Conservation (phyloP, 495 filamentous ascomycete genomes). For the Corynascus novoguineensis region DNA sequence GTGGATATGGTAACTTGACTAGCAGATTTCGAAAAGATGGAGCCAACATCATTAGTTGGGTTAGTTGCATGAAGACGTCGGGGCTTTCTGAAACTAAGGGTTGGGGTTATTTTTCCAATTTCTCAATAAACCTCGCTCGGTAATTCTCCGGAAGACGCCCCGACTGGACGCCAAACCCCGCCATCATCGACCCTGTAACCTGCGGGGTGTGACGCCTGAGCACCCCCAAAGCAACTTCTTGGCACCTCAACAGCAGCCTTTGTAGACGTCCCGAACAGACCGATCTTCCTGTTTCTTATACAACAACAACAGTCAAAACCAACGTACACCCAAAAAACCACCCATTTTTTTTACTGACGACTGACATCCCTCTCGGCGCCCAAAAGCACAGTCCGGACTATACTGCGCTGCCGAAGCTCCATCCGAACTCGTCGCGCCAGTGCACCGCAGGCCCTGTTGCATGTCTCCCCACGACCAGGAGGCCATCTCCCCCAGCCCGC, state of each 20-base stretch:
- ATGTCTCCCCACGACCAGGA: conserved; percentile 32
- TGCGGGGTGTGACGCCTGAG: background rate
- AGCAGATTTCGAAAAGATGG: too few relatives aligned
- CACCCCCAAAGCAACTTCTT: background rate
- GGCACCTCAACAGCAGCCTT: background rate
- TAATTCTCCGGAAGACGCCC: background rate
- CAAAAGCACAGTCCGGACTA: background rate
- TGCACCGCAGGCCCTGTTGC: conserved; percentile 16
- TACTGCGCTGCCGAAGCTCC: background rate
- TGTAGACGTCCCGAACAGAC: too few relatives aligned
- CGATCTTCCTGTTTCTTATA: background rate
- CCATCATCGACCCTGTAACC: background rate
- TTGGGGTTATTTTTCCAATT: too few relatives aligned
- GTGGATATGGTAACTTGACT: too few relatives aligned
- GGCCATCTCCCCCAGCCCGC: conserved; percentile 17
- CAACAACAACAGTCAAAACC: background rate
- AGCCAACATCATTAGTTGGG: too few relatives aligned
- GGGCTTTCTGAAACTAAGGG: too few relatives aligned
- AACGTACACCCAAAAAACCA: too few relatives aligned
- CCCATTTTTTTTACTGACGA: background rate
- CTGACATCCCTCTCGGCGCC: background rate
- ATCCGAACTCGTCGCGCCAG: background rate
- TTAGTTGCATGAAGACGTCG: too few relatives aligned
- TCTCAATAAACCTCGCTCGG: background rate
- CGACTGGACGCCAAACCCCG: background rate